Evolutionary conservation across 2,329 filamentous ascomycete species (phyloP).

Genomic region (Fusarium sp.): DNA sequence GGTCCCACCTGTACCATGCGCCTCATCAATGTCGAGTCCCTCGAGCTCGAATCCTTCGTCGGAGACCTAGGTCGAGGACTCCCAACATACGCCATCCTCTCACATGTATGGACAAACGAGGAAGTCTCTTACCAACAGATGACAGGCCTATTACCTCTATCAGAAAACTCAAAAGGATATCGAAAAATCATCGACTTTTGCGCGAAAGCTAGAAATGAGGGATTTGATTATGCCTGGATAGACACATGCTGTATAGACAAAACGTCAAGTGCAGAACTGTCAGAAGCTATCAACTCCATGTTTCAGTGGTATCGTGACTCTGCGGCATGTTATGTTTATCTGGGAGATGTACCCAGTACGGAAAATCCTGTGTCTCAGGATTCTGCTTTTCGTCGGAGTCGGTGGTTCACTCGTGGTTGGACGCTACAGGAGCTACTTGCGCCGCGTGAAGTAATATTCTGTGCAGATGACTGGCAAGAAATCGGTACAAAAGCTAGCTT

Average conservation of each 20-base stretch:
- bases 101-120: constrained; percentile 14
- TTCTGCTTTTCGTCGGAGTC: constrained; percentile 11
- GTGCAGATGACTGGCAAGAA: background rate
- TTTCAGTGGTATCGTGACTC: constrained; percentile 13
- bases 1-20: background rate
- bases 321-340: constrained; percentile 15
- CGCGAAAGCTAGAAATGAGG: constrained; percentile 8
- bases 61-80: constrained; percentile 5
- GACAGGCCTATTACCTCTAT: background rate
- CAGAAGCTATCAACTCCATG: constrained; percentile 17
- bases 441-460: constrained; percentile 17
- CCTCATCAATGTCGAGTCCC: constrained; percentile 19
- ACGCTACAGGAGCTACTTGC: constrained; percentile 19
- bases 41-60: constrained; percentile 14
- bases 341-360: background rate
- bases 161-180: constrained; percentile 8
- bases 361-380: background rate
- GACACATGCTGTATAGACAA: constrained; percentile 28
- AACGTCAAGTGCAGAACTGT: constrained; percentile 20
- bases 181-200: constrained; percentile 19
- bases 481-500: constrained; percentile 9
- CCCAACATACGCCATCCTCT: constrained; percentile 15
- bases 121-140: constrained; percentile 10
- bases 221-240: constrained; percentile 22
- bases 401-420: constrained; percentile 18